A percentile compares a stretch with the other conserved stretches of the same genome.
Conservation (phyloP, 495 filamentous ascomycete genomes). For the Chaetomidium leptoderma region DNA sequence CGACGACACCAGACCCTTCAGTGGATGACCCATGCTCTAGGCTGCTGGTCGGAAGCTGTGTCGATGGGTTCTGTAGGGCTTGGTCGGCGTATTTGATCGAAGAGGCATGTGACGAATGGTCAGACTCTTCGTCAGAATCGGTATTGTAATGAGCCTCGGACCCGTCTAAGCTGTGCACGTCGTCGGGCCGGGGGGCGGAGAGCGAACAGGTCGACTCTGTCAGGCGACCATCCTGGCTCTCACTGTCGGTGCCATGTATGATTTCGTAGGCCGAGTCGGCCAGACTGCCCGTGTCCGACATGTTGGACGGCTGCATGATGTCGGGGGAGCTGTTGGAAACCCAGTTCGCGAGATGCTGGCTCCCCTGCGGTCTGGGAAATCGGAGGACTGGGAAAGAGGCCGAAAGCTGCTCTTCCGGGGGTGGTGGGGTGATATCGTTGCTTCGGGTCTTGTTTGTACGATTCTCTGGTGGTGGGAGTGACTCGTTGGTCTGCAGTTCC, state of each 20-base stretch:
- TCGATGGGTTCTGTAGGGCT: constrained; percentile 42
- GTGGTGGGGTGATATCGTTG: constrained; percentile 8
- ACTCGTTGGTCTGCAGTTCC: constrained; percentile 37
- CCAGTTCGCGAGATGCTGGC: constrained; percentile 49
- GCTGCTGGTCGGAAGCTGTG: constrained; percentile 33
- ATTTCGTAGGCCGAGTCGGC: constrained; percentile 57
- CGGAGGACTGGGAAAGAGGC: constrained; percentile 41
- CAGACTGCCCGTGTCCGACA: constrained; percentile 44
- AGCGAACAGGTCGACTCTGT: constrained; percentile 53
- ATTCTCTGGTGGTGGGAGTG: constrained; percentile 1
- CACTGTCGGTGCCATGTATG: constrained; percentile 43
- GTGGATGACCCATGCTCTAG: constrained; percentile 33
- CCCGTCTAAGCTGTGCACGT: constrained; percentile 52
- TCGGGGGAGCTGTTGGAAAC: constrained; percentile 47
- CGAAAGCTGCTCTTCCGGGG: constrained; percentile 19
- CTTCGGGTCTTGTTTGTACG: not conserved
- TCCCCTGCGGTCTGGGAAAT: constrained; percentile 48
- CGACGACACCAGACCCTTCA: constrained; percentile 27
- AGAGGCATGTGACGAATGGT: constrained; percentile 40
- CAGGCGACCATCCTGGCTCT: constrained; percentile 44
- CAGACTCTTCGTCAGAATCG: constrained; percentile 40
- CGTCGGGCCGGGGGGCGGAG: constrained; percentile 44
- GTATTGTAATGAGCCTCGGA: constrained; percentile 43
- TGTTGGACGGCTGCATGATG: constrained; percentile 43
- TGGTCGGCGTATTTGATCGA: constrained; percentile 40